Conservation (phyloP, 768 basidiomycete genomes). For the Fomitopsis pulvina region DNA sequence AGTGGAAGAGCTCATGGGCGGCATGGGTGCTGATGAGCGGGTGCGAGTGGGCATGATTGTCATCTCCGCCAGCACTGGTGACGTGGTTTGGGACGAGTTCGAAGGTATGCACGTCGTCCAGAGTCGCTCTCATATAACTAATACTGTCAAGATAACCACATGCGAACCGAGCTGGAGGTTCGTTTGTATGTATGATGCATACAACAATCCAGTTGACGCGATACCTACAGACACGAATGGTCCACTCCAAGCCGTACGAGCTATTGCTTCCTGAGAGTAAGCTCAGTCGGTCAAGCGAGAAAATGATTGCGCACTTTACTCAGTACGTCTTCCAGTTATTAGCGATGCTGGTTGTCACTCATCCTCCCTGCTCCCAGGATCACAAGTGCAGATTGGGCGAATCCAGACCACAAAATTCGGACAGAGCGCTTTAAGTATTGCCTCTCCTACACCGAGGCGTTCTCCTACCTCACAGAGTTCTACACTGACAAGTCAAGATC, state of each 20-base stretch:
- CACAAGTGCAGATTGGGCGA: neutral
- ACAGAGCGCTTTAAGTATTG: slow-evolving; percentile 51
- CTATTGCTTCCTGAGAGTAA: slow-evolving; percentile 56
- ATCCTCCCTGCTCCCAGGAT: neutral
- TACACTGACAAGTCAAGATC: slow-evolving; percentile 48
- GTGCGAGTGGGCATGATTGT: slow-evolving; percentile 64
- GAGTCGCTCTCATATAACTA: neutral
- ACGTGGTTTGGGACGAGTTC: slow-evolving; percentile 91
- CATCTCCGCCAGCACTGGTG: slow-evolving; percentile 83
- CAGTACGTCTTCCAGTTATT: slow-evolving; percentile 34
- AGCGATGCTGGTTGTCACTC: neutral
- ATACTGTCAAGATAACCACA: slow-evolving; percentile 53
- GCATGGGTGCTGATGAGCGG: slow-evolving; percentile 36
- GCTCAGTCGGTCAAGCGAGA: slow-evolving; percentile 64
- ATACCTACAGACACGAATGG: slow-evolving; percentile 65
- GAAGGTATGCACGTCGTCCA: slow-evolving; percentile 47
- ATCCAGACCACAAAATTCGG: slow-evolving; percentile 38
- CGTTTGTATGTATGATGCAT: slow-evolving; percentile 6
- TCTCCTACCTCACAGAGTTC: slow-evolving; percentile 56
- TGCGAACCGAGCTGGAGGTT: slow-evolving; percentile 89
- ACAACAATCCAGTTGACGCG: neutral
- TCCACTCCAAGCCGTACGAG: slow-evolving; percentile 80
- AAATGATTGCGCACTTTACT: slow-evolving; percentile 68
- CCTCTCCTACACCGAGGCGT: slow-evolving; percentile 64
- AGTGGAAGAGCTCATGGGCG: slow-evolving; percentile 46